These are phyloP conservation scores for Fusarium concolor DNA, from an alignment of 2,329 filamentous ascomycete species.

Conservation along the genomic window DNA sequence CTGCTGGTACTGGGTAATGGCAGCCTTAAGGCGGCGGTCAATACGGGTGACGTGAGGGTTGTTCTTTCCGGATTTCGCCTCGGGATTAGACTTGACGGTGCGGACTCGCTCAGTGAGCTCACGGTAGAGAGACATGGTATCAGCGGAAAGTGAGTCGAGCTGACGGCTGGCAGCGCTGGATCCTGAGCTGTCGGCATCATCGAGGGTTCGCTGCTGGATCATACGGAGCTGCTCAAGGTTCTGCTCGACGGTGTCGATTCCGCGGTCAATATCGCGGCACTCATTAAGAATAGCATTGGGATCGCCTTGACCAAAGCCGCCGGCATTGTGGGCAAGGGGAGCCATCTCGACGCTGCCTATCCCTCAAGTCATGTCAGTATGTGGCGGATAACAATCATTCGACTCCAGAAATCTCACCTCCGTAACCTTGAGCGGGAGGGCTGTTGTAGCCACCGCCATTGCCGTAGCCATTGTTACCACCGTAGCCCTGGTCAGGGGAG, in stretches of 20 bases:
- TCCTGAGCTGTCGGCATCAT: constrained; percentile 77
- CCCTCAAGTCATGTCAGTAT: constrained; percentile 48
- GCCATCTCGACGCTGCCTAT: constrained; percentile 75
- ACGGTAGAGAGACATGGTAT: constrained; percentile 87
- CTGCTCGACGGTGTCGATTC: constrained; percentile 78
- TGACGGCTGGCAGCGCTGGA: constrained; percentile 74
- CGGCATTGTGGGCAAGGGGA: constrained; percentile 66
- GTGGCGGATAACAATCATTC: neutral
- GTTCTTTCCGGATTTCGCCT: constrained; percentile 79
- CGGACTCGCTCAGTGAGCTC: constrained; percentile 83
- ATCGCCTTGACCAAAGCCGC: constrained; percentile 63
- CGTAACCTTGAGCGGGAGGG: constrained; percentile 35
- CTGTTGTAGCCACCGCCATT: constrained; percentile 42
- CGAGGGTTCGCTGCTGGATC: constrained; percentile 77
- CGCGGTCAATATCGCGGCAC: constrained; percentile 81
- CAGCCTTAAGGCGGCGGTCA: constrained; percentile 81
- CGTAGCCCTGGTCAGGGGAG: constrained; percentile 57
- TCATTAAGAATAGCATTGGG: constrained; percentile 86
- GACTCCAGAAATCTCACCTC: constrained; percentile 40
- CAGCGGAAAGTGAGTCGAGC: constrained; percentile 78
- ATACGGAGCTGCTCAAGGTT: constrained; percentile 78
- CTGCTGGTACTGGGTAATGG: constrained; percentile 84
- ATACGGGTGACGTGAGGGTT: constrained; percentile 83
- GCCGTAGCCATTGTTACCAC: constrained; percentile 38
- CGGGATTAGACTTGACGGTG: constrained; percentile 83